A percentile compares a stretch with the other conserved stretches of the same genome.
These are phyloP conservation scores for Ceratocystis diversiconidia DNA, from an alignment of 2,329 filamentous ascomycete genomes.

Conservation along the genomic window DNA sequence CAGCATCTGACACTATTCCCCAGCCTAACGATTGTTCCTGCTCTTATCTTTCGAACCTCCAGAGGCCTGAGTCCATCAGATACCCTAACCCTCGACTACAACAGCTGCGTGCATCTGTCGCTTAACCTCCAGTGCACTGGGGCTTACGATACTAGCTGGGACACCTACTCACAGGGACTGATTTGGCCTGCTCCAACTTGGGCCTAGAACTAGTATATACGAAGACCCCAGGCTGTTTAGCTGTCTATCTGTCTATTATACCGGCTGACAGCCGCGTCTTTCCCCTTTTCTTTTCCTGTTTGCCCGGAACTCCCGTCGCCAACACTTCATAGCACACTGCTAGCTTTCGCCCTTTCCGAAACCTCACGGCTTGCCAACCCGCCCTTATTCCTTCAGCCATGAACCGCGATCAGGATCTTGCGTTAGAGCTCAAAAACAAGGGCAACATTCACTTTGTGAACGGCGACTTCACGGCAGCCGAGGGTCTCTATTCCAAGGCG, in stretches of 20 bases:
- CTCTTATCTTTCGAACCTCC: background rate
- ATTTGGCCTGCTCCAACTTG: background rate
- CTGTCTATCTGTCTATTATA: background rate
- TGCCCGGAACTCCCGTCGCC: no score
- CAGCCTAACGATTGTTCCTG: background rate
- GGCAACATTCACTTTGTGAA: slow-evolving; percentile 52
- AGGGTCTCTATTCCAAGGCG: slow-evolving; percentile 59
- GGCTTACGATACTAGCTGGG: background rate
- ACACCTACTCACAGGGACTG: background rate
- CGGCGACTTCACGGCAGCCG: slow-evolving; percentile 51
- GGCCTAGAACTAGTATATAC: background rate
- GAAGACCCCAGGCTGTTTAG: background rate
- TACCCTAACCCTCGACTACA: background rate
- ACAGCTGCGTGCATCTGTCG: background rate
- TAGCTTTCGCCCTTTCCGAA: no score
- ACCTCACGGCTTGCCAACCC: background rate
- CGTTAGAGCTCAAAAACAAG: slow-evolving; percentile 36
- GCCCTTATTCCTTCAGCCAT: background rate
- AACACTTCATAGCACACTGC: no score
- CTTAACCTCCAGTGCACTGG: background rate
- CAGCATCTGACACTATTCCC: no score
- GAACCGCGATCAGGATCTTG: slow-evolving; percentile 21
- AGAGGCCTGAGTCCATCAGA: background rate
- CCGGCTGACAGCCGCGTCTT: background rate
- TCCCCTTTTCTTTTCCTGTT: background rate